Percentiles rank a stretch among this genome's conserved stretches.
Evolutionary conservation across 2,329 filamentous ascomycete species (phyloP).

Genomic region (Ambrosiella xylebori): DNA sequence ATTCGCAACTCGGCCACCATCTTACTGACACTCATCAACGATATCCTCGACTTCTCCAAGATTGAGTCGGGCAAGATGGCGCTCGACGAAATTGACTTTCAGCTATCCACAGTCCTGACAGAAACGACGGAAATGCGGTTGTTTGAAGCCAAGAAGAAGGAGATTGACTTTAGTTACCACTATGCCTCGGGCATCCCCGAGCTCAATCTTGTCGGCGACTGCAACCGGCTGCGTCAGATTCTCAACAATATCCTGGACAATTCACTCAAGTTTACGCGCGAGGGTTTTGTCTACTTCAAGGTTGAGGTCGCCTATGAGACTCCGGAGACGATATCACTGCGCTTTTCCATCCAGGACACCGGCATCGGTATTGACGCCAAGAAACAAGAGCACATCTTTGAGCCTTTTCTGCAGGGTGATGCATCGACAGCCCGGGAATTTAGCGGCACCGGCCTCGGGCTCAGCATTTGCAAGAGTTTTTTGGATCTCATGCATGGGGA

Average conservation of each 20-base stretch:
- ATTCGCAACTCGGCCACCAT: conserved; percentile 68
- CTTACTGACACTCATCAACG: conserved; percentile 73
- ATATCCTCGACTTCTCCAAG: conserved; percentile 81
- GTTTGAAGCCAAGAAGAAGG: conserved; percentile 67
- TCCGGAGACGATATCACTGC: conserved; percentile 45
- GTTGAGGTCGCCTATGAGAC: conserved; percentile 48
- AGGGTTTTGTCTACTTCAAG: conserved; percentile 49
- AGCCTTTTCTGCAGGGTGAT: conserved; percentile 69
- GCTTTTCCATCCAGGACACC: conserved; percentile 58
- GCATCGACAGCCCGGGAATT: conserved; percentile 64
- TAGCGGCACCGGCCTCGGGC: conserved; percentile 58
- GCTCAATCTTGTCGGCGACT: conserved; percentile 66
- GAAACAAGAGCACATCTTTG: conserved; percentile 54
- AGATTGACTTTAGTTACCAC: conserved; percentile 51
- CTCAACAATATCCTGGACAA: conserved; percentile 65
- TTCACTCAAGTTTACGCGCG: conserved; percentile 56
- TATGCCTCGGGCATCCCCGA: conserved; percentile 41
- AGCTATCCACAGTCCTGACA: conserved; percentile 51
- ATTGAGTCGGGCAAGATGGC: conserved; percentile 62
- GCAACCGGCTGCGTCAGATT: conserved; percentile 68
- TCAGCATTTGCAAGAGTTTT: conserved; percentile 68
- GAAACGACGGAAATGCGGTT: conserved; percentile 79
- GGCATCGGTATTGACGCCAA: conserved; percentile 71
- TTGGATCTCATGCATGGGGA: conserved; percentile 62
- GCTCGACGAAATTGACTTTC: conserved; percentile 68